A percentile compares a stretch with the other conserved stretches of the same genome.
Conservation (phyloP, 2,329 filamentous ascomycete species). For the Fusarium denticulatum region DNA sequence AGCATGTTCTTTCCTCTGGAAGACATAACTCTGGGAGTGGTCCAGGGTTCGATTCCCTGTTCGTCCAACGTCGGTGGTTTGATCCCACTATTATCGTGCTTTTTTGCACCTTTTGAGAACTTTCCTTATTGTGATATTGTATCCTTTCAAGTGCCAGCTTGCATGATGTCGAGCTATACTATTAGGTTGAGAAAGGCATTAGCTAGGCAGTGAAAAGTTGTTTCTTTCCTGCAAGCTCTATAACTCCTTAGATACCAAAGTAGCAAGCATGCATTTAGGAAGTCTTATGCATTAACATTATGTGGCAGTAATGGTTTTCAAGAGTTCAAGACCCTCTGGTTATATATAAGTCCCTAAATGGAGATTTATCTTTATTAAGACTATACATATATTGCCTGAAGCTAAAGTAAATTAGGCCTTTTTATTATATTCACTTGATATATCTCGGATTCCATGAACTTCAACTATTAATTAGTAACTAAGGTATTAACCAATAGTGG, state of each 20-base stretch:
- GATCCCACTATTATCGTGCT: background rate
- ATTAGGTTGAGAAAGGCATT: background rate
- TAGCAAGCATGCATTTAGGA: background rate
- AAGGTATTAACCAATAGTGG: background rate
- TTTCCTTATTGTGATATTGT: background rate
- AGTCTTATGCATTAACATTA: background rate
- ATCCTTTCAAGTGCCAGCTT: background rate
- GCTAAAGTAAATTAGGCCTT: background rate
- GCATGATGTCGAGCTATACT: background rate
- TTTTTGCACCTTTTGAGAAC: background rate
- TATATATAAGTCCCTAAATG: no score
- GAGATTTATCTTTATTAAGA: no score
- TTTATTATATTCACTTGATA: background rate
- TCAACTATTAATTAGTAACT: background rate
- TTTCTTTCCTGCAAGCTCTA: background rate
- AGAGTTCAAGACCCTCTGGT: background rate
- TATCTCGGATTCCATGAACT: background rate
- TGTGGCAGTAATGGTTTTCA: background rate
- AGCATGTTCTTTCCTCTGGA: slow-evolving; percentile 5
- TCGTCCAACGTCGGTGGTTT: slow-evolving; percentile 22
- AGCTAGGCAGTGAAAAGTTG: background rate
- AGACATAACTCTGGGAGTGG: slow-evolving; percentile 24
- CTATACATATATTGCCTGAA: no score
- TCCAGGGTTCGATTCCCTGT: slow-evolving; percentile 39
- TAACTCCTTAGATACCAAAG: background rate